Percentiles rank a stretch among this genome's conserved stretches.
phyloP scores from a whole-genome alignment of 345 rosid genomes.

The Acer campestre region DNA sequence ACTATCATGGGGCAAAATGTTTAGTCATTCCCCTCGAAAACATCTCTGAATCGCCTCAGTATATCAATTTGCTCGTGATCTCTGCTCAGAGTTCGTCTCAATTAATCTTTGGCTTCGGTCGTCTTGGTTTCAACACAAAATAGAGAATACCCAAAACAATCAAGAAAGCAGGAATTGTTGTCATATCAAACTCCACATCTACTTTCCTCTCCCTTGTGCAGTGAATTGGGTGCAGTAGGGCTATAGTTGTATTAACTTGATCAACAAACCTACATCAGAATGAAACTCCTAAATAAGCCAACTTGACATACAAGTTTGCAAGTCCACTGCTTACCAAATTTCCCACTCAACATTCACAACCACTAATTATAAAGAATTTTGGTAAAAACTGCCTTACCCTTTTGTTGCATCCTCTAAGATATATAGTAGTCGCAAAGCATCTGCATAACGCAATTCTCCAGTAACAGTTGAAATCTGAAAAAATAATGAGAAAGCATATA shows the following conservation, averaged over 20 bases:
- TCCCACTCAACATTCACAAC: background rate
- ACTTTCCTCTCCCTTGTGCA: constrained; percentile 84
- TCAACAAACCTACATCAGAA: constrained; percentile 59
- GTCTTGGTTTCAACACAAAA: constrained; percentile 72
- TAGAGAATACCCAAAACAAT: constrained; percentile 60
- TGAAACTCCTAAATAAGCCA: constrained; percentile 3
- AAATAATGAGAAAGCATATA: background rate
- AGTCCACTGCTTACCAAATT: background rate
- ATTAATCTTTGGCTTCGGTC: constrained; percentile 92
- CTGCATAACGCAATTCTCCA: constrained; percentile 79
- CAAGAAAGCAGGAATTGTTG: constrained; percentile 89
- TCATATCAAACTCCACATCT: constrained; percentile 66
- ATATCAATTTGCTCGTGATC: constrained; percentile 1
- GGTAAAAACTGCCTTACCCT: constrained; percentile 44
- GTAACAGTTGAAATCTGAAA: constrained; percentile 73
- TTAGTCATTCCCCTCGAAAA: constrained; percentile 9
- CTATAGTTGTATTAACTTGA: constrained; percentile 80
- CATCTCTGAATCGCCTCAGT: background rate
- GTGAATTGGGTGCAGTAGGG: constrained; percentile 80
- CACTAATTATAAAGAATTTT: constrained; percentile 1
- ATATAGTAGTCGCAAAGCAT: constrained; percentile 74
- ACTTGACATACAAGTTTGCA: background rate
- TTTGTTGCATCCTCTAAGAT: constrained; percentile 79
- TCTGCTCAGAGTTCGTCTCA: constrained; percentile 29
- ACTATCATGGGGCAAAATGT: background rate